Percentiles rank a stretch among this genome's conserved stretches.
These are phyloP conservation scores for Kuraishia piskuri DNA, from an alignment of 805 yeast species.

Conservation along the genomic window DNA sequence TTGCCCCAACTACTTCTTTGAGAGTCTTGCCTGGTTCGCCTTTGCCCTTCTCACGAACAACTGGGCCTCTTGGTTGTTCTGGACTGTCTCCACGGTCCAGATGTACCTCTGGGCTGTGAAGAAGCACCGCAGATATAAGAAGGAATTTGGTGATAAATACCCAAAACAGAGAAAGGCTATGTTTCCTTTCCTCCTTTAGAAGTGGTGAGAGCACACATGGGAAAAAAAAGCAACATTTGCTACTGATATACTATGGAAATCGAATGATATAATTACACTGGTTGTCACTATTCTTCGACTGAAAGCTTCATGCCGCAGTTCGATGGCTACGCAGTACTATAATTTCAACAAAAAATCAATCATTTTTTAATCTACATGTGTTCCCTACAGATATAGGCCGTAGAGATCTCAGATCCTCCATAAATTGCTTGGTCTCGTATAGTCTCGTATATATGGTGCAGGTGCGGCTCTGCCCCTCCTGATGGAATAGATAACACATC, in stretches of 20 bases:
- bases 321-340: no score
- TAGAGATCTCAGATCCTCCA: no score
- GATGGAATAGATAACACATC: background rate
- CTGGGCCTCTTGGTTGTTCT: constrained; percentile 67
- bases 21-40: constrained; percentile 64
- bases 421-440: no score
- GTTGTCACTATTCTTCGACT: no score
- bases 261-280: no score
- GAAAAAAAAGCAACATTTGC: background rate
- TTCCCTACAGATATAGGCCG: no score
- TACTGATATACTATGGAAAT: background rate
- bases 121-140: constrained; percentile 63
- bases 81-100: constrained; percentile 62
- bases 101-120: constrained; percentile 91
- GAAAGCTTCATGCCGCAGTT: no score
- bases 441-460: no score
- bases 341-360: no score
- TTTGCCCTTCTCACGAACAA: constrained; percentile 69
- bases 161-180: constrained; percentile 72
- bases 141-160: constrained; percentile 69
- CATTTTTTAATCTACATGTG: no score
- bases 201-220: background rate
- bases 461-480: background rate
- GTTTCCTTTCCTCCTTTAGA: constrained; percentile 63
- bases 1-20: constrained; percentile 95